Percentiles rank a stretch among this genome's conserved stretches.
phyloP scores from a whole-genome alignment of 495 filamentous ascomycete genomes.

The Penicillium roqueforti region DNA sequence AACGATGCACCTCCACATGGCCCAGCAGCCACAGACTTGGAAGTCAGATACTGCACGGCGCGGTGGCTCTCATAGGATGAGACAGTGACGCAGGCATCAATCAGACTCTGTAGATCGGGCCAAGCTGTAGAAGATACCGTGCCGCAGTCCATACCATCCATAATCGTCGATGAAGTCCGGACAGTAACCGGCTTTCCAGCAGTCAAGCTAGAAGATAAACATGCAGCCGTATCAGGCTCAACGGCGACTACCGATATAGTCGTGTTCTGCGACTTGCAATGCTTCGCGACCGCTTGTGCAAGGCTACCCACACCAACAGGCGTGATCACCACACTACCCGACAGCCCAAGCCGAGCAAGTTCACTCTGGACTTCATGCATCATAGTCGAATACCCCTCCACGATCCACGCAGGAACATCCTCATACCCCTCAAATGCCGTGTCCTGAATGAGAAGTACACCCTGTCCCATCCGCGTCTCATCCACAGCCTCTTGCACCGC shows the following conservation, averaged over 20 bases:
- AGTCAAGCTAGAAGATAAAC: conserved; percentile 49
- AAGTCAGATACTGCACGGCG: conserved; percentile 47
- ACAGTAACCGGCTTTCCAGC: conserved; percentile 41
- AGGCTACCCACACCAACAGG: conserved; percentile 65
- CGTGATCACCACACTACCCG: conserved; percentile 43
- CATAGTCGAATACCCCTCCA: conserved; percentile 69
- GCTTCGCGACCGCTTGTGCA: conserved; percentile 54
- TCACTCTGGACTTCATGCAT: conserved; percentile 58
- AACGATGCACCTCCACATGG: conserved; percentile 63
- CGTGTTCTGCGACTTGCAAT: conserved; percentile 48
- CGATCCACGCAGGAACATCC: conserved; percentile 64
- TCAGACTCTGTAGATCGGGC: conserved; percentile 49
- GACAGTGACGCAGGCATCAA: conserved; percentile 56
- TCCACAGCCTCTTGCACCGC: conserved; percentile 45
- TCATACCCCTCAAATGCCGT: conserved; percentile 59
- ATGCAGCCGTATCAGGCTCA: conserved; percentile 61
- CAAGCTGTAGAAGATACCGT: conserved; percentile 61
- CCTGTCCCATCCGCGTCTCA: conserved; percentile 25
- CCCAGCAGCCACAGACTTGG: conserved; percentile 46
- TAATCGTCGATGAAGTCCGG: conserved; percentile 53
- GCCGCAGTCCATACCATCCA: conserved; percentile 66
- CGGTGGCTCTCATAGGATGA: conserved; percentile 52
- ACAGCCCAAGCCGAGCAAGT: conserved; percentile 28
- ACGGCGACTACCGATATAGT: conserved; percentile 50
- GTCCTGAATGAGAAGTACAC: conserved; percentile 59